Evolutionary conservation across 441 rosid species (phyloP).

Genomic region (Mallotus repandus): DNA sequence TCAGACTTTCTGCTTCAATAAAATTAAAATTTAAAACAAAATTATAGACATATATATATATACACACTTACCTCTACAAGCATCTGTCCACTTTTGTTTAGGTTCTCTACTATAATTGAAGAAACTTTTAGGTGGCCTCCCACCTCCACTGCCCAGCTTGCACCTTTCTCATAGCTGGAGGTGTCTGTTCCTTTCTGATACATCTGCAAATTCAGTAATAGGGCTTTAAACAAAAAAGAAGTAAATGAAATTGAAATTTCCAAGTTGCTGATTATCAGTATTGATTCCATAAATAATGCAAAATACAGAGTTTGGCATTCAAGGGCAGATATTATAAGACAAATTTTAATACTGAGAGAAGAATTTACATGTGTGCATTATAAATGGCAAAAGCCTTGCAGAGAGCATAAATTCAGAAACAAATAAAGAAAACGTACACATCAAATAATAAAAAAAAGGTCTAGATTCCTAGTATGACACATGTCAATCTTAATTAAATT

Average conservation of each 20-base stretch:
- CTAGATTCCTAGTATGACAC: slow-evolving; percentile 7
- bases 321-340: neutral
- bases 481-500: slow-evolving; percentile 14
- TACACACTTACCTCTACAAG: slow-evolving; percentile 67
- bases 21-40: slow-evolving; percentile 13
- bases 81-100: slow-evolving; percentile 80
- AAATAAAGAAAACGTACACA: neutral
- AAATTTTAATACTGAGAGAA: neutral
- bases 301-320: neutral
- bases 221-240: neutral
- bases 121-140: slow-evolving; percentile 91
- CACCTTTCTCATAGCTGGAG: slow-evolving; percentile 62
- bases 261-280: neutral
- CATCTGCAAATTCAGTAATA: slow-evolving; percentile 49
- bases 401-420: neutral
- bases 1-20: neutral
- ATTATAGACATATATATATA: neutral
- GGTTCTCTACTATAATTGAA: slow-evolving; percentile 85
- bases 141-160: slow-evolving; percentile 93
- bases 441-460: neutral
- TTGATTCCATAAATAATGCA: neutral
- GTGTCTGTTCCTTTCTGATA: slow-evolving; percentile 54
- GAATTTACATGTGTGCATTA: slow-evolving; percentile 9
- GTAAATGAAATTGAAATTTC: neutral
- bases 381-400: neutral